Base-by-base conservation (phyloP, 129 eudicot genomes). In the Flaveria bidentis region DNA sequence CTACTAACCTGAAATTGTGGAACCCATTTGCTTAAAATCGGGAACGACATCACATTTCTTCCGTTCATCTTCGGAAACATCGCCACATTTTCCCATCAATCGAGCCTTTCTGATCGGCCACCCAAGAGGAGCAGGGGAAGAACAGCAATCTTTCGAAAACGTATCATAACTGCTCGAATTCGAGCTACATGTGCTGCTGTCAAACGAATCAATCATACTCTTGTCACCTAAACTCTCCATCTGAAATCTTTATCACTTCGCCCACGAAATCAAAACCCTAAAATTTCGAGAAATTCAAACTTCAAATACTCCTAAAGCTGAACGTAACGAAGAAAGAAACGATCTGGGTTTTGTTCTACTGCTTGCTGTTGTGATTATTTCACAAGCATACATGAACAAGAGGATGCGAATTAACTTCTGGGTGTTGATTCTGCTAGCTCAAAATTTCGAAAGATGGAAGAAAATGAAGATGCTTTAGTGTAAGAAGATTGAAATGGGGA, bases 81-180 rank as follows among this genome's bases (percentile, higher is more conserved):
- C 89, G 14, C 72, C 72, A 67, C 85, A 71, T 50, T 73, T 86
- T 0, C 41, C 77, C 50, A 45, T 45, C 50, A 45, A 45, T 45
- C 9, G 50, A 51, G 90, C 87, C 68, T 91, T 91, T 63, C 84
- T 67, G 62, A 91, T 87, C 6, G 97, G 97, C 97, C 97, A 91
- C 36, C 92, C 90, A 72, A 91, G 84, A 22, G 76, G 67, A 72
- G 73, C 46, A 53, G 88, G 79, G 2, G 92, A 56, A 62, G 87
- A 85, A 50, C 87, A 81, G 13, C 67, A 71, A 49, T 79, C 82
- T 71, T 79, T 79, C 0, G 73, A 65, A 26, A 65, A 77, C 9
- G 51, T 41, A 78, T 78, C 88, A 26, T 75, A 81, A 76, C 78
- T 79, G 23, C 85, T 75, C 58, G 82, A 83, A 69, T 84, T 84